These are phyloP conservation scores for Kregervanrija pseudodelftensis DNA, from an alignment of 805 yeast species.

Conservation along the genomic window DNA sequence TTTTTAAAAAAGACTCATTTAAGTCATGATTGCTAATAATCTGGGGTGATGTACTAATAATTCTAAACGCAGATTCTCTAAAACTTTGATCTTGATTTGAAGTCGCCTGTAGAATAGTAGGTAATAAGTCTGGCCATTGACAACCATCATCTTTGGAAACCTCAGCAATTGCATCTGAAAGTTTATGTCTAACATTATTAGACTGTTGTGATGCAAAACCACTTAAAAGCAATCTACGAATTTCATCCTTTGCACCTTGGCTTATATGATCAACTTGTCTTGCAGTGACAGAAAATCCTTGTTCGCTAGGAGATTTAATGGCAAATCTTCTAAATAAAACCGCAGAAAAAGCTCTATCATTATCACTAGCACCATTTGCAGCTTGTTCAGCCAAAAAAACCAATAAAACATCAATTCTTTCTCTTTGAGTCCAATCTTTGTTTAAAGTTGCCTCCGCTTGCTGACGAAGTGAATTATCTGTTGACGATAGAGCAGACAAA, in stretches of 20 bases:
- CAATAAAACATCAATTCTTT: conserved; percentile 62
- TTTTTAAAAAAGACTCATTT: conserved; percentile 45
- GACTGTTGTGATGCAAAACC: conserved; percentile 69
- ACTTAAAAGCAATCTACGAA: conserved; percentile 57
- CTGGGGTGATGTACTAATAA: conserved; percentile 78
- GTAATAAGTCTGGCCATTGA: conserved; percentile 75
- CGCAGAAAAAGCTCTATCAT: conserved; percentile 67
- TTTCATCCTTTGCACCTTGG: conserved; percentile 49
- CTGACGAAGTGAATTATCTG: conserved; percentile 69
- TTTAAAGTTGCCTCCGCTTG: conserved; percentile 69
- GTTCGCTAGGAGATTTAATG: conserved; percentile 64
- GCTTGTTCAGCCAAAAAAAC: conserved; percentile 80
- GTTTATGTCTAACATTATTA: conserved; percentile 79
- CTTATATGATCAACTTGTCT: conserved; percentile 70
- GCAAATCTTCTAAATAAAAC: conserved; percentile 87
- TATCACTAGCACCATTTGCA: conserved; percentile 50
- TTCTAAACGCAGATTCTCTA: conserved; percentile 88
- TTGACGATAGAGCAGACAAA: conserved; percentile 63
- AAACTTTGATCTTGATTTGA: conserved; percentile 48
- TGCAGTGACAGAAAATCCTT: conserved; percentile 55
- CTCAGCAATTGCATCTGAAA: conserved; percentile 92
- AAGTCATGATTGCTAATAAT: conserved; percentile 44
- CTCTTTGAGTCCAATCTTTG: conserved; percentile 65
- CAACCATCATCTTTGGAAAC: conserved; percentile 63
- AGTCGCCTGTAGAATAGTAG: conserved; percentile 61